phyloP scores from a whole-genome alignment of 1,284 basidiomycete genomes.

The Ganoderma sp. region DNA sequence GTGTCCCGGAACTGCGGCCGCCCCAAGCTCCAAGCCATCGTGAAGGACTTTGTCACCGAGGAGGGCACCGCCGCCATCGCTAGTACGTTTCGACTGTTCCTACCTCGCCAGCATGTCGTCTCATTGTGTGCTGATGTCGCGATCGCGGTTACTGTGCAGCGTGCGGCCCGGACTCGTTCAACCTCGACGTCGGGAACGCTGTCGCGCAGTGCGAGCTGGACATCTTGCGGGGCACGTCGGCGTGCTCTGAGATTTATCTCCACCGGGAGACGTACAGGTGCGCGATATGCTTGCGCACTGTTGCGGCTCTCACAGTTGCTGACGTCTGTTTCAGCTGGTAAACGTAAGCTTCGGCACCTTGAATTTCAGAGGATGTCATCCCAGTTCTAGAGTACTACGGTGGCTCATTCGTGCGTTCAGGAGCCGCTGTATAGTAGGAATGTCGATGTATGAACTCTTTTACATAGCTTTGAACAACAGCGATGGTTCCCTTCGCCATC shows the following conservation, averaged over 20 bases:
- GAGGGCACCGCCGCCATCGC: conserved; percentile 32
- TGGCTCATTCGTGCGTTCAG: too few species aligned
- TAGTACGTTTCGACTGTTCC: conserved; percentile 24
- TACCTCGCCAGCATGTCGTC: too few species aligned
- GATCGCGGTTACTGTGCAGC: conserved; percentile 25
- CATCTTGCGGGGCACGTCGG: conserved; percentile 31
- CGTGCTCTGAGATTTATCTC: conserved; percentile 20
- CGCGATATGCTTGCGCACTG: not conserved
- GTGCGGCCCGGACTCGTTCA: conserved; percentile 46
- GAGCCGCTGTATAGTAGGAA: too few species aligned
- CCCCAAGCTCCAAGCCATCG: conserved; percentile 21
- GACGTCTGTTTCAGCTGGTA: not conserved
- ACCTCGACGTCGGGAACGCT: conserved; percentile 45
- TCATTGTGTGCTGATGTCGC: not conserved
- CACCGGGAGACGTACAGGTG: conserved; percentile 20
- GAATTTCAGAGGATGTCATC: too few species aligned
- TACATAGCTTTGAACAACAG: too few species aligned
- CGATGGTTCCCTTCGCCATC: too few species aligned
- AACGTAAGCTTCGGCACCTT: not conserved
- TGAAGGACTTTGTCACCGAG: conserved; percentile 30
- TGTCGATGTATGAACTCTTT: too few species aligned
- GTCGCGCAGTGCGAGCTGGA: conserved; percentile 43
- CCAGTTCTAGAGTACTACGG: too few species aligned
- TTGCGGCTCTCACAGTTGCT: not conserved
- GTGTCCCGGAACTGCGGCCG: conserved; percentile 30